phyloP scores from a whole-genome alignment of 2,329 filamentous ascomycete species.

The Trichoderma endophyticum region DNA sequence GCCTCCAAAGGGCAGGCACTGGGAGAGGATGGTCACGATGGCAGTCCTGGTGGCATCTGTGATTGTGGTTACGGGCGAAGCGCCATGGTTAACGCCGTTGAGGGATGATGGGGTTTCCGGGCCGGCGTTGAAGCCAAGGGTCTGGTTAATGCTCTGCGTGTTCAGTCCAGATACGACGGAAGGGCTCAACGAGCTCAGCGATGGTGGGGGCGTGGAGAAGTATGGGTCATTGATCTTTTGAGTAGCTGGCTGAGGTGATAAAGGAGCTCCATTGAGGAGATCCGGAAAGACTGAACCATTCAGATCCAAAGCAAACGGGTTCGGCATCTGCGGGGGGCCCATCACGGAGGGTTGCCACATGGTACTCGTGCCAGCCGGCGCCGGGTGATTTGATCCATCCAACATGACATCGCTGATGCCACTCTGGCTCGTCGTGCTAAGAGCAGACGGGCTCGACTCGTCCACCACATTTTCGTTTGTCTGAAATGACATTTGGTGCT shows the following conservation, averaged over 20 bases:
- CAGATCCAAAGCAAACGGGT: conserved; percentile 72
- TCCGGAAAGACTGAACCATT: conserved; percentile 73
- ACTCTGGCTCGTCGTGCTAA: conserved; percentile 91
- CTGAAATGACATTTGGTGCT: conserved; percentile 69
- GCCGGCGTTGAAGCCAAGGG: conserved; percentile 60
- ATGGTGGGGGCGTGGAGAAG: conserved; percentile 74
- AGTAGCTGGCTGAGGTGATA: conserved; percentile 72
- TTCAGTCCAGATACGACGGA: conserved; percentile 65
- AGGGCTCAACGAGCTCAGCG: conserved; percentile 70
- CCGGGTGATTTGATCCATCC: conserved; percentile 69
- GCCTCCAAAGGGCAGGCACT: conserved; percentile 53
- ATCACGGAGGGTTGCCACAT: conserved; percentile 71
- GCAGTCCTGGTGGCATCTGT: conserved; percentile 62
- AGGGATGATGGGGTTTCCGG: conserved; percentile 73
- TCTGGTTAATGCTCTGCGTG: conserved; percentile 60
- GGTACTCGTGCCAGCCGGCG: conserved; percentile 50
- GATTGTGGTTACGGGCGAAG: conserved; percentile 60
- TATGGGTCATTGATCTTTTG: conserved; percentile 71
- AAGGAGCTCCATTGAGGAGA: conserved; percentile 65
- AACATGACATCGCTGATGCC: conserved; percentile 89
- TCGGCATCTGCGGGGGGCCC: conserved; percentile 64
- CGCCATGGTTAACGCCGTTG: conserved; percentile 59
- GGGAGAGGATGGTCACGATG: conserved; percentile 58
- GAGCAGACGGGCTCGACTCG: conserved; percentile 90
- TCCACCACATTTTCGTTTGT: conserved; percentile 79